These are phyloP conservation scores for Breviolum minutum DNA, from an alignment of 73 alveolate species.

Conservation along the genomic window DNA sequence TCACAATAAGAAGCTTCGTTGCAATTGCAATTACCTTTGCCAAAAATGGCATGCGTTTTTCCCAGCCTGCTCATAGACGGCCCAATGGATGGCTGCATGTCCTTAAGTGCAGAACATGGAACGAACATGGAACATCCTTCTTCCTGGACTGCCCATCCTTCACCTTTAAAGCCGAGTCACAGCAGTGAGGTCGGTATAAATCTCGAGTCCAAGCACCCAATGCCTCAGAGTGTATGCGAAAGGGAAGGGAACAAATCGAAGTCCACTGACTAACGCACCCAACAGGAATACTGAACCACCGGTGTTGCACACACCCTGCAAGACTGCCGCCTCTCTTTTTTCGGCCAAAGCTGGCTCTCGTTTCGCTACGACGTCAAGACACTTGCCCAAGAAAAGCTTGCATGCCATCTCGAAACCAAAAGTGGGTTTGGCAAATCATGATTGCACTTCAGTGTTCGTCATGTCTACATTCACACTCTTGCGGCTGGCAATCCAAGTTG, in stretches of 20 bases:
- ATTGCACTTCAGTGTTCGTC: too few relatives aligned
- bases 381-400: too few relatives aligned
- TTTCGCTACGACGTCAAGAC: neutral
- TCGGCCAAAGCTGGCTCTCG: neutral
- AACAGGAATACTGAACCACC: too few relatives aligned
- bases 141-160: neutral
- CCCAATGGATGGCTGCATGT: conserved; percentile 94
- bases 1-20: neutral
- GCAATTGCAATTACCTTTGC: too few relatives aligned
- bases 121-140: neutral
- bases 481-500: too few relatives aligned
- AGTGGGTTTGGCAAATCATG: too few relatives aligned
- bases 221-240: neutral
- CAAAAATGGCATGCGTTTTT: neutral
- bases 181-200: conserved; percentile 76
- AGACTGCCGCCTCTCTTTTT: neutral
- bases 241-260: too few relatives aligned
- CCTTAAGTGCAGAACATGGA: neutral
- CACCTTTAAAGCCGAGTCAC: neutral
- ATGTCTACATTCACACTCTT: too few relatives aligned
- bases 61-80: conserved; percentile 83
- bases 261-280: too few relatives aligned
- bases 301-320: neutral
- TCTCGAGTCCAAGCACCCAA: conserved; percentile 93
- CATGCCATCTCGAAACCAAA: too few relatives aligned